phyloP scores from a whole-genome alignment of 805 yeast species.

The Suhomyces xylopsoci region DNA sequence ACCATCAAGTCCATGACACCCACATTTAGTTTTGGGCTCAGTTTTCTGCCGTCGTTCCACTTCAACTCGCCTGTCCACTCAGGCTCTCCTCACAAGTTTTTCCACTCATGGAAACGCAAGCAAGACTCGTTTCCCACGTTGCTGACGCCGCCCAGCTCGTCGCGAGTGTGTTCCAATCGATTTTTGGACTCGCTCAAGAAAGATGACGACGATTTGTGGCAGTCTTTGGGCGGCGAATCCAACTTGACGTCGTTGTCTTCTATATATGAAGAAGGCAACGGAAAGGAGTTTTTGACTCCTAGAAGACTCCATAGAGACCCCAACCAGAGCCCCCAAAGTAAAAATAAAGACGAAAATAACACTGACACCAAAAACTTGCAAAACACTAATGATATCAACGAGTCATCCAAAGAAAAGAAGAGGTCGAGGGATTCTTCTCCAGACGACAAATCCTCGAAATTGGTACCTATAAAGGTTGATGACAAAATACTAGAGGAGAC shows the following conservation, averaged over 20 bases:
- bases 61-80: slow-evolving; percentile 34
- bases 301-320: slow-evolving; percentile 19
- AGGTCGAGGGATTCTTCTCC: background rate
- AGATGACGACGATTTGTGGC: slow-evolving; percentile 30
- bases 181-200: slow-evolving; percentile 16
- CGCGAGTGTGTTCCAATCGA: slow-evolving; percentile 8
- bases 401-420: background rate
- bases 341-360: background rate
- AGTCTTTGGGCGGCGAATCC: slow-evolving; percentile 18
- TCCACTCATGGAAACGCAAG: slow-evolving; percentile 9
- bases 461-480: slow-evolving; percentile 8
- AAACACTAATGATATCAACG: background rate
- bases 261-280: slow-evolving; percentile 20
- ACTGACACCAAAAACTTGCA: background rate
- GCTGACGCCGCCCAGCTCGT: slow-evolving; percentile 15
- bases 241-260: slow-evolving; percentile 18
- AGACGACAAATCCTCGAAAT: slow-evolving; percentile 3
- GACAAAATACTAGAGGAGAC: slow-evolving; percentile 5
- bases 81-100: slow-evolving; percentile 35
- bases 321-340: background rate
- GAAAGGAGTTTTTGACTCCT: slow-evolving; percentile 32
- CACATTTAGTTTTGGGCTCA: slow-evolving; percentile 36
- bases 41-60: slow-evolving; percentile 43
- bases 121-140: slow-evolving; percentile 2
- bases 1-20: slow-evolving; percentile 20